phyloP scores from a whole-genome alignment of 176 grass and related monocot genomes.

The Thinopyrum elongatum region DNA sequence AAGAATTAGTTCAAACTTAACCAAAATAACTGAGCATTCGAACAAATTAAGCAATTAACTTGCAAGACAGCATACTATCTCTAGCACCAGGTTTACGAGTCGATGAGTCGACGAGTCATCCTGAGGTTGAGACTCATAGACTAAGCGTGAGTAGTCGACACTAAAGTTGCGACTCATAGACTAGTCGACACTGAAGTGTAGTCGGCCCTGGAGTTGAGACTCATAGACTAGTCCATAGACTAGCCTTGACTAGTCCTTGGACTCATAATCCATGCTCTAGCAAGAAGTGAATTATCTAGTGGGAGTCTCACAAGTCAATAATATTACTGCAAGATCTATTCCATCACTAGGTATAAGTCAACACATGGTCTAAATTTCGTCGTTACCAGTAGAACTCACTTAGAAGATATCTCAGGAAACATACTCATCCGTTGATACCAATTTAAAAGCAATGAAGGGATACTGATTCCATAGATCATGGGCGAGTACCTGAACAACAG shows the following conservation, averaged over 20 bases:
- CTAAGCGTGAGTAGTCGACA: too few species aligned
- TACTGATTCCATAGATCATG: background rate
- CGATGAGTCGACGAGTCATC: too few species aligned
- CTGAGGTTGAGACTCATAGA: too few species aligned
- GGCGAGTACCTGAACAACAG: slow-evolving; percentile 54
- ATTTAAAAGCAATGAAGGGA: background rate
- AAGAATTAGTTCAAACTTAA: background rate
- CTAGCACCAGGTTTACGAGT: too few species aligned
- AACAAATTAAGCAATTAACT: background rate
- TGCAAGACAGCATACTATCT: background rate
- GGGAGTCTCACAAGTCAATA: background rate
- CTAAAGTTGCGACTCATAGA: too few species aligned
- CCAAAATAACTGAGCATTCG: background rate
- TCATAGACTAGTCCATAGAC: too few species aligned
- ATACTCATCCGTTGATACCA: background rate
- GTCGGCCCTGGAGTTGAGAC: too few species aligned
- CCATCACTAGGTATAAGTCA: background rate
- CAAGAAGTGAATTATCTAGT: background rate
- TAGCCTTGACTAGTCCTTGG: too few species aligned
- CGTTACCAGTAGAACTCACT: background rate
- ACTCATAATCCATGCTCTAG: too few species aligned
- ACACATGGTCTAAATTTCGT: background rate
- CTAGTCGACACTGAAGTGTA: too few species aligned
- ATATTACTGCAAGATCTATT: background rate
- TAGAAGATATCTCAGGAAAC: background rate